Percentiles rank a stretch among this genome's conserved stretches.
Evolutionary conservation across 2,329 filamentous ascomycete genomes (phyloP).

Genomic region (Cytospora mali): DNA sequence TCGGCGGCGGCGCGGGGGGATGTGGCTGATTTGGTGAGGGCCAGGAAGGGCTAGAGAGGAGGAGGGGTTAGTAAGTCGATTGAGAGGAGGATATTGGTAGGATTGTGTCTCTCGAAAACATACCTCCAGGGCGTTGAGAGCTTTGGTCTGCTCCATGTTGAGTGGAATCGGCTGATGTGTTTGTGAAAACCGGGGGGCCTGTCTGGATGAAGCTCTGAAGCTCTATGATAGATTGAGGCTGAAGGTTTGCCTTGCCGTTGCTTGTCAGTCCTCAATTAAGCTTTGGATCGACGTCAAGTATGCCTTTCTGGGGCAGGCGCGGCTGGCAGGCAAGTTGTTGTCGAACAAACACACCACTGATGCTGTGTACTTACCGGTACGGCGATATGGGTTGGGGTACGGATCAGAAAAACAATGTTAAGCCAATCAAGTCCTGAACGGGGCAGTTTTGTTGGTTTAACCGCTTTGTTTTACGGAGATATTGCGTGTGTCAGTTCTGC

Average conservation of each 20-base stretch:
- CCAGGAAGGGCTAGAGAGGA: conserved; percentile 78
- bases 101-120: conserved; percentile 26
- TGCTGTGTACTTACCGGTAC: no score
- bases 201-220: conserved; percentile 1
- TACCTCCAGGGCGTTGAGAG: conserved; percentile 66
- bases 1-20: conserved; percentile 84
- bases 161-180: conserved; percentile 28
- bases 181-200: neutral
- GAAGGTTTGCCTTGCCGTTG: neutral
- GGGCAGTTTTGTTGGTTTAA: neutral
- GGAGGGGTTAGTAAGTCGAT: conserved; percentile 44
- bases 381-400: no score
- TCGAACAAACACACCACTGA: neutral
- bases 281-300: conserved; percentile 19
- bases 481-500: conserved; percentile 1
- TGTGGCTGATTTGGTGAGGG: conserved; percentile 81
- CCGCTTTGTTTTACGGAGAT: neutral
- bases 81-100: neutral
- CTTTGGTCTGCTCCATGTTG: conserved; percentile 73
- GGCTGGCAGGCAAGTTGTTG: conserved; percentile 16
- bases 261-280: conserved; percentile 11
- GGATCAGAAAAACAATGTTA: no score
- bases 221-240: neutral
- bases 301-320: conserved; percentile 27
- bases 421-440: neutral